These are phyloP conservation scores for Sporobolus alterniflorus DNA, from an alignment of 202 grass and related monocot genomes.

Conservation along the genomic window DNA sequence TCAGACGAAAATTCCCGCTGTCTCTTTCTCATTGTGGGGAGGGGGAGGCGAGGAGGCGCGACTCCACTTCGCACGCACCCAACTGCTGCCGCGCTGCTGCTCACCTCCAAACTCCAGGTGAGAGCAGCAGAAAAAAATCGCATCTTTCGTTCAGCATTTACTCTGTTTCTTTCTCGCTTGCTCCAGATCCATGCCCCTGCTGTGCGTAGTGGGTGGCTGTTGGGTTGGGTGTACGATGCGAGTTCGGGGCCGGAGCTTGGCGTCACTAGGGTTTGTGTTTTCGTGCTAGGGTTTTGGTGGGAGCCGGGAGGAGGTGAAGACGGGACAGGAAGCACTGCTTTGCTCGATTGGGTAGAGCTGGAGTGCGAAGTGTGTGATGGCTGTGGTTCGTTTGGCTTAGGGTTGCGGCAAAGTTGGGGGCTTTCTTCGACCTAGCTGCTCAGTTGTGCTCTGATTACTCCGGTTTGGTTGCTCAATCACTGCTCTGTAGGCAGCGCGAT, in stretches of 20 bases:
- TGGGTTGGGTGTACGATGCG: not conserved
- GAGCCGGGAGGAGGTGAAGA: not conserved
- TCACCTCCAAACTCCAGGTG: not conserved
- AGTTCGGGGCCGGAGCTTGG: not conserved
- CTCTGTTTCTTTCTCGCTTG: not conserved
- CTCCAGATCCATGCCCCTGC: not conserved
- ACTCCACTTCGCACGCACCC: not conserved
- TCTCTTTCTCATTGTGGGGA: not conserved
- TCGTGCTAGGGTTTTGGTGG: not conserved
- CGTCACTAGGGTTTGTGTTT: slow-evolving; percentile 47
- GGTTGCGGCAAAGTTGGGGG: not conserved
- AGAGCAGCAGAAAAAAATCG: not conserved
- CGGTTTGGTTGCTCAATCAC: not conserved
- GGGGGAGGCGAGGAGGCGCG: slow-evolving; percentile 16
- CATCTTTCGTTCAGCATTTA: not conserved
- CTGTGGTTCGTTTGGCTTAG: not conserved
- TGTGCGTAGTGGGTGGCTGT: not conserved
- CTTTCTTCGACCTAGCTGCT: not conserved
- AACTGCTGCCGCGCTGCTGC: not conserved
- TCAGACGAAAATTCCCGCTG: slow-evolving; percentile 3
- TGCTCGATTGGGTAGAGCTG: not conserved
- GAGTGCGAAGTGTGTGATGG: not conserved
- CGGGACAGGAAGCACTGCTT: not conserved
- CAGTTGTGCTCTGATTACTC: not conserved
- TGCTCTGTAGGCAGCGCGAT: not conserved